Base-by-base conservation (phyloP, 2,329 filamentous ascomycete species). In the Aspergillus neoniger region DNA sequence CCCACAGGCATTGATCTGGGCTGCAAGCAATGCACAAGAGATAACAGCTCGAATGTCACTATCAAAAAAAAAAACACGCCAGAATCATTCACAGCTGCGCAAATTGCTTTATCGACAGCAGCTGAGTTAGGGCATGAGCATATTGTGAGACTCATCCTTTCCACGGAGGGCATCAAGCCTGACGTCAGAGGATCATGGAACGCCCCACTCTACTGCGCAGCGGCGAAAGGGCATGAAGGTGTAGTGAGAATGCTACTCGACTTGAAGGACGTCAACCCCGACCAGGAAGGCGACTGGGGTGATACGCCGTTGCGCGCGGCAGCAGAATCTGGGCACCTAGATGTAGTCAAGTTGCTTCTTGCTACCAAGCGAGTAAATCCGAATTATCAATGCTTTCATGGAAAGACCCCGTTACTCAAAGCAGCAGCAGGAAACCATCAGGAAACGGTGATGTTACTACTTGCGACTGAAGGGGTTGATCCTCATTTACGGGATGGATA, bases 1-100 rank as follows among this genome's bases (percentile, higher is more conserved):
- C 2, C 32, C 56, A 5, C 59, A 49, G n/a, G 63, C 68, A 2
- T 55, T 71, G n/a, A 54, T 60, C 15, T 68, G 67, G 68, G 67
- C 69, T 32, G 63, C 67, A 23, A 58, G 41, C 14, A 44, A 62
- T 36, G 61, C 66, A 36, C 48, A 38, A 6, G 14, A 25, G 14
- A 32, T 19, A 15, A 69, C 62, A 19, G 64, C 59, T 10, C 50
- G 52, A 7, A 55, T 59, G 39, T 56, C 59, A 12, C 57, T 70
- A 39, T 41, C 54, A 25, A 64, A 65, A 15, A 65, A 15, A 60
- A 5, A 14, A 4, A 6, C 12, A 32, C 10, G 30, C 30, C 12
- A 32, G 1, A 30, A 30, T 32, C 12, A 5, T 32, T 14, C 10
- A 14, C 1, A 10, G 1, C 10, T 30, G 28, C 28, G 9, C 9